Evolutionary conservation across 139 green algal genomes (phyloP).

Genomic region (Chlorella sp.): DNA sequence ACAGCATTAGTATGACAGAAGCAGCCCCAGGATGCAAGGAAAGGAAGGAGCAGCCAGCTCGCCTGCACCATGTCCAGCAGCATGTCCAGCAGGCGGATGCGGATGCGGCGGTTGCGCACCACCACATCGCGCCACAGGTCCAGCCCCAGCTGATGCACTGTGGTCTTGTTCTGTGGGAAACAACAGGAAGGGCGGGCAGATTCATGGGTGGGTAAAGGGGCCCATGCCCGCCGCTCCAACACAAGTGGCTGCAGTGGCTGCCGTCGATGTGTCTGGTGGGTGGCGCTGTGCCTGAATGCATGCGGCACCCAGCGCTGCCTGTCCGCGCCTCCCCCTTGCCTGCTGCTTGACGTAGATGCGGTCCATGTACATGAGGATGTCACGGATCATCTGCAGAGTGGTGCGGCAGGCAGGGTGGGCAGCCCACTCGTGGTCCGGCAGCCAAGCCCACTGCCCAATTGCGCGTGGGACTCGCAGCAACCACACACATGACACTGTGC

Average conservation of each 20-base stretch:
- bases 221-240: too few relatives aligned
- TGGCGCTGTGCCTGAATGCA: background rate
- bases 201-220: too few relatives aligned
- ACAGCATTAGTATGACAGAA: too few relatives aligned
- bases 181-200: background rate
- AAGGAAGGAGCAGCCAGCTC: background rate
- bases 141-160: constrained; percentile 91
- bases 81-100: constrained; percentile 71
- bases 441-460: too few relatives aligned
- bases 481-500: too few relatives aligned
- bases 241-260: too few relatives aligned
- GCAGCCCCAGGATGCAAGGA: background rate
- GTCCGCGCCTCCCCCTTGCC: background rate
- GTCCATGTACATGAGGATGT: constrained; percentile 99
- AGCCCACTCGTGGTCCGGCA: too few relatives aligned
- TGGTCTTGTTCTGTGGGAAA: constrained; percentile 2
- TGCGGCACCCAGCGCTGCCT: background rate
- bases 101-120: constrained; percentile 76
- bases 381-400: constrained; percentile 93
- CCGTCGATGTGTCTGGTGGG: too few relatives aligned
- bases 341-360: constrained; percentile 95
- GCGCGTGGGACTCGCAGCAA: too few relatives aligned
- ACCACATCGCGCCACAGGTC: constrained; percentile 93
- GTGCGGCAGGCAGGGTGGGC: too few relatives aligned
- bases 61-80: constrained; percentile 75